Conservation (phyloP, 1,284 basidiomycete species). For the Pseudozyma pruni region DNA sequence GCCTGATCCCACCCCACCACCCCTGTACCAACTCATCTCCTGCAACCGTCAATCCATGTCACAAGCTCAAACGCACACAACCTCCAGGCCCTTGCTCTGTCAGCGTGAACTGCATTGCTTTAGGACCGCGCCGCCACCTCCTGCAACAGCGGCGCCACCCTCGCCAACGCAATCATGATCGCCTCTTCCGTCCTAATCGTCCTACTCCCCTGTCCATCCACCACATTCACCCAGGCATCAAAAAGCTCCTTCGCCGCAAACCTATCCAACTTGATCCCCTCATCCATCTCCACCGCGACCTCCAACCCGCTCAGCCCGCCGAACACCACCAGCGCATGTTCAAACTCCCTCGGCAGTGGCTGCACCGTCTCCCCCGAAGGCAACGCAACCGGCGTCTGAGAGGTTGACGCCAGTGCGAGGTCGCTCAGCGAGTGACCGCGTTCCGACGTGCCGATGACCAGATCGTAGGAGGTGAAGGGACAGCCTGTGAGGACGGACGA, state of each 20-base stretch:
- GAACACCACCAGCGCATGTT: conserved; percentile 61
- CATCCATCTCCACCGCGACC: conserved; percentile 59
- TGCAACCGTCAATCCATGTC: neutral
- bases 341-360: conserved; percentile 23
- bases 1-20: conserved; percentile 2
- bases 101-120: too few species aligned
- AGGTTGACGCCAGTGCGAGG: conserved; percentile 18
- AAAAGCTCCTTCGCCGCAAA: conserved; percentile 62
- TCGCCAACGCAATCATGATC: conserved; percentile 54
- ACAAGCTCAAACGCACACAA: too few species aligned
- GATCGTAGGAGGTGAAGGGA: conserved; percentile 55
- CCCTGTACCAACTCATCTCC: neutral
- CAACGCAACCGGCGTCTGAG: conserved; percentile 11
- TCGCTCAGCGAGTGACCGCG: conserved; percentile 53
- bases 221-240: conserved; percentile 66
- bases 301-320: conserved; percentile 66
- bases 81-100: too few species aligned
- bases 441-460: conserved; percentile 66
- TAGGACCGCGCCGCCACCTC: conserved; percentile 11
- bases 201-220: conserved; percentile 62
- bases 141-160: conserved; percentile 48
- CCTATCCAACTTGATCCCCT: conserved; percentile 51
- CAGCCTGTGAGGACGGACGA: conserved; percentile 45
- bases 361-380: conserved; percentile 16
- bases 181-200: conserved; percentile 67